A percentile compares a stretch with the other conserved stretches of the same genome.
Conservation (phyloP, 2,329 filamentous ascomycete genomes). For the Cytospora piceae region DNA sequence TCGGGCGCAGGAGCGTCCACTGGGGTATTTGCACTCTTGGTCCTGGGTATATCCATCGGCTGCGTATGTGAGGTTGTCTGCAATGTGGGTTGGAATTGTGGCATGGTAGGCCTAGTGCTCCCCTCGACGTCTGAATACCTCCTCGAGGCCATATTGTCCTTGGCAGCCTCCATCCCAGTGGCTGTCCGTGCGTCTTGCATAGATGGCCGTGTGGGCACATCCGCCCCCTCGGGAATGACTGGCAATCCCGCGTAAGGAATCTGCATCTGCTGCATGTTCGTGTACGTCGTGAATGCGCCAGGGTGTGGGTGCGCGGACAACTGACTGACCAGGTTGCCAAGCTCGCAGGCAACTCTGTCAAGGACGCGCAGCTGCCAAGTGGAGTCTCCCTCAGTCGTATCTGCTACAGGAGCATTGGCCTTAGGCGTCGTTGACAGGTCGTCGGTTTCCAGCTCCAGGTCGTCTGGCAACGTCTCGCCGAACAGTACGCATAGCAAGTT, state of each 20-base stretch:
- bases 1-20: constrained; percentile 30
- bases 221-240: constrained; percentile 58
- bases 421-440: constrained; percentile 48
- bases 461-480: constrained; percentile 72
- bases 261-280: constrained; percentile 63
- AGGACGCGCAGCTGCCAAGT: constrained; percentile 79
- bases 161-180: constrained; percentile 31
- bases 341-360: constrained; percentile 82
- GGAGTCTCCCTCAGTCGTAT: constrained; percentile 41
- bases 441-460: constrained; percentile 42
- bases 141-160: constrained; percentile 18
- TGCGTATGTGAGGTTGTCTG: constrained; percentile 45
- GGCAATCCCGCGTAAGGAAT: constrained; percentile 81
- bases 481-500: constrained; percentile 82
- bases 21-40: constrained; percentile 31
- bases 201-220: constrained; percentile 35
- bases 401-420: constrained; percentile 14
- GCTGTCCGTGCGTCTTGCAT: constrained; percentile 19
- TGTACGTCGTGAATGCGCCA: constrained; percentile 84
- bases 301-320: constrained; percentile 76
- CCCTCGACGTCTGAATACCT: constrained; percentile 22
- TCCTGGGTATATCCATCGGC: constrained; percentile 44
- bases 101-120: constrained; percentile 32
- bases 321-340: constrained; percentile 81
- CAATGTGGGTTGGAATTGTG: constrained; percentile 50